Evolutionary conservation across 2,329 filamentous ascomycete genomes (phyloP).

Genomic region (Penicillium sp.): DNA sequence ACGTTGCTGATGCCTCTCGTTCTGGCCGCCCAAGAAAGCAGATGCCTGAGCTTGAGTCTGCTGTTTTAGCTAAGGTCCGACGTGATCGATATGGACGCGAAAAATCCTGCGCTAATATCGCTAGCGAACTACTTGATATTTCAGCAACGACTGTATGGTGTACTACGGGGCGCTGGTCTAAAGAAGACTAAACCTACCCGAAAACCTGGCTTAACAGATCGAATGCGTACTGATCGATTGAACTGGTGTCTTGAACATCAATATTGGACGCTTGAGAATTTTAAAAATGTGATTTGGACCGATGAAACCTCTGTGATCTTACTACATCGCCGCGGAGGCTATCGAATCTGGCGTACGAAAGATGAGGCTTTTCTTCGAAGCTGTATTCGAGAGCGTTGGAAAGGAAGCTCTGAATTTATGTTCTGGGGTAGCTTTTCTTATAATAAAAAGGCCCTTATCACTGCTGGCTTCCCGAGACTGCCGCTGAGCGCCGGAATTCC

Average conservation of each 20-base stretch:
- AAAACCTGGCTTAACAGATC: neutral
- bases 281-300: neutral
- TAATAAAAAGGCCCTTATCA: neutral
- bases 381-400: neutral
- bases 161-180: neutral
- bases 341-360: neutral
- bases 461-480: neutral
- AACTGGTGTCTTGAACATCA: neutral
- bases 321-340: neutral
- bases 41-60: neutral
- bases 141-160: neutral
- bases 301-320: neutral
- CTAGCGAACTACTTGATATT: neutral
- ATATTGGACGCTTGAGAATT: neutral
- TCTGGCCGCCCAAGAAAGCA: neutral
- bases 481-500: neutral
- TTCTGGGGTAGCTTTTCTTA: neutral
- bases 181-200: neutral
- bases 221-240: neutral
- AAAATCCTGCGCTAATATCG: neutral
- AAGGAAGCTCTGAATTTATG: neutral
- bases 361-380: neutral
- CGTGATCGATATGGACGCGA: neutral
- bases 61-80: neutral
- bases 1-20: neutral